Evolutionary conservation across 805 yeast species (phyloP), one percentile per base, ranked within the genome.

Genomic region (Metschnikowia gruessii): DNA sequence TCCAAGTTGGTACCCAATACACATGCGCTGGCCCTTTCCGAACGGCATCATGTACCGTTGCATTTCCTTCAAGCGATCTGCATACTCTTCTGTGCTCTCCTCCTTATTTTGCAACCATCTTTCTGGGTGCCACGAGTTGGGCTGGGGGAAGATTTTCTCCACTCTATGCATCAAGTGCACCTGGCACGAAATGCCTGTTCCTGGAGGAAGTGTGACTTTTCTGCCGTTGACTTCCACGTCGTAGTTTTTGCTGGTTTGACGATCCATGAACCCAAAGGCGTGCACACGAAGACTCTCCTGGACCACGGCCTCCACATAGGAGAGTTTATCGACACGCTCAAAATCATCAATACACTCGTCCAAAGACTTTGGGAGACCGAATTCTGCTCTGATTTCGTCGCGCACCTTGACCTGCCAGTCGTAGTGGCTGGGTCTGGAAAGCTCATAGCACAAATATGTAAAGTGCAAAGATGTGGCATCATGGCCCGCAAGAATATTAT

Each of bases 401-500:
- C 65, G 64, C n/a, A 87, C 63, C 26, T 56, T 58, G 2, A 58
- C 48, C 59, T 85, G 91, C 50, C 77, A 68, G n/a, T 62, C 56
- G 3, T 55, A 47, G 52, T 80, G 67, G 9, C 61, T 60, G 0
- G 80, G 81, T 46, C 79, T 65, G 2, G 87, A 81, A 32, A 83
- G 59, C 57, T 82, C 81, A 66, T 78, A 83, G 15, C 79, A 68
- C 42, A 79, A 62, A 58, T 77, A 84, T 0, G 87, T 69, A 47
- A 84, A 59, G 11, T 21, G 60, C 48, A 36, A 57, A 16, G 54
- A 54, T 7, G 62, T 83, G 4, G 91, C 85, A 57, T 83, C 85
- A 59, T 85, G 90, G 3, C 91, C 91, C 1, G 91, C 91, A 35
- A 85, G 82, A 32, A 83, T 72, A 59, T 84, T 87, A 57, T 84